Evolutionary conservation across 116 monocot species (phyloP).

Genomic region (Papilionanthe hybrid): DNA sequence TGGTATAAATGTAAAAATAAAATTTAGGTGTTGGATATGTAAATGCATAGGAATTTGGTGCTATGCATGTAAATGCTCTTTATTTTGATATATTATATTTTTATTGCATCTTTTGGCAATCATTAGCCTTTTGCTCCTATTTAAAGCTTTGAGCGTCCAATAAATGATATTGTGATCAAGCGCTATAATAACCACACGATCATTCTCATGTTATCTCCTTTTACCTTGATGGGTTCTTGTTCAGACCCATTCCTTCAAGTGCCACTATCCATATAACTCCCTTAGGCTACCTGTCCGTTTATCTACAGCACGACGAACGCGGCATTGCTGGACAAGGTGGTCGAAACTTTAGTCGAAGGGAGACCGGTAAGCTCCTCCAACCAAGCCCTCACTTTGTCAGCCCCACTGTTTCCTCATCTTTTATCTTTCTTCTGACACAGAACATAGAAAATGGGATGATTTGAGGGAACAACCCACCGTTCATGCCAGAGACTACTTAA

Average conservation of each 20-base stretch:
- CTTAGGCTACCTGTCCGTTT: conserved; percentile 60
- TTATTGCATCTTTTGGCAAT: too few relatives aligned
- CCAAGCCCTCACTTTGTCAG: background rate
- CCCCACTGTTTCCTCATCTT: background rate
- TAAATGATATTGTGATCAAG: too few relatives aligned
- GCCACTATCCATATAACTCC: conserved; percentile 41
- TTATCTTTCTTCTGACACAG: conserved; percentile 20
- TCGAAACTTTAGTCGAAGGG: conserved; percentile 36
- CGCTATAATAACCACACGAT: too few relatives aligned
- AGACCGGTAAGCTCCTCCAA: conserved; percentile 33
- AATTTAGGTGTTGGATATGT: too few relatives aligned
- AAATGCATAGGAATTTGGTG: too few relatives aligned
- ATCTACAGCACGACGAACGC: conserved; percentile 77
- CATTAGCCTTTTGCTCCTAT: too few relatives aligned
- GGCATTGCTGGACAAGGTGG: conserved; percentile 53
- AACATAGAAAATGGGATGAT: conserved; percentile 35
- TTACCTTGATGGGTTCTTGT: too few relatives aligned
- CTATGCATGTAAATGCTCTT: too few relatives aligned
- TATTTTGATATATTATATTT: too few relatives aligned
- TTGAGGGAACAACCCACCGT: conserved; percentile 23
- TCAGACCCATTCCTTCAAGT: conserved; percentile 20
- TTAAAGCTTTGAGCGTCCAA: too few relatives aligned
- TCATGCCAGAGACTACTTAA: conserved; percentile 19
- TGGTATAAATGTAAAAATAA: too few relatives aligned
- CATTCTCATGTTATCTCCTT: too few relatives aligned